Percentiles rank a stretch among this genome's conserved stretches.
phyloP scores from a whole-genome alignment of 2,329 filamentous ascomycete genomes.

The Colletotrichum sp. region DNA sequence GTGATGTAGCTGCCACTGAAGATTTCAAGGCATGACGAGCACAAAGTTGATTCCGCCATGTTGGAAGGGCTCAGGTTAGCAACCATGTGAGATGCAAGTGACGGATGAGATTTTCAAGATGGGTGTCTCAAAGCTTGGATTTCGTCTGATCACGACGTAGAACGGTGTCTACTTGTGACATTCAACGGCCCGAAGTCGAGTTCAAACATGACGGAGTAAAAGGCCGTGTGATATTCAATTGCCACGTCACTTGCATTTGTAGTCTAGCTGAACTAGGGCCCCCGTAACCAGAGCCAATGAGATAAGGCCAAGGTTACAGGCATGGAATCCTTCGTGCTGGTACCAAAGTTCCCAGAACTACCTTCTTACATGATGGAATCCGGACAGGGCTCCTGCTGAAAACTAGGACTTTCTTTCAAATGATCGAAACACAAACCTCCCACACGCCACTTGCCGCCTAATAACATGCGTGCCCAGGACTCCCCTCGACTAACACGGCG shows the following conservation, averaged over 20 bases:
- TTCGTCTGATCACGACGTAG: background rate
- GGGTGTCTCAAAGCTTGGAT: background rate
- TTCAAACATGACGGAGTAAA: background rate
- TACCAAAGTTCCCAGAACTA: background rate
- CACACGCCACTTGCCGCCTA: background rate
- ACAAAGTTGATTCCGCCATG: background rate
- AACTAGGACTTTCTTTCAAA: rapidly evolving
- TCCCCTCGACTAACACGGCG: no score
- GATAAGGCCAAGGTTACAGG: background rate
- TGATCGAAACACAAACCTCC: background rate
- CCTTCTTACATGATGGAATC: background rate
- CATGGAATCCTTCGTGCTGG: background rate
- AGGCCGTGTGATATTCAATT: background rate
- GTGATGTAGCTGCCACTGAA: background rate
- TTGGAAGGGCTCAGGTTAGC: background rate
- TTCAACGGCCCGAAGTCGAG: background rate
- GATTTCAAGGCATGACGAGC: background rate
- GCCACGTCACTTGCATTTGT: background rate
- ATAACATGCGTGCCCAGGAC: no score
- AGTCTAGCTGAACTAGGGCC: background rate
- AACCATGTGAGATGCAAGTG: rapidly evolving
- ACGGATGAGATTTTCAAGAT: background rate
- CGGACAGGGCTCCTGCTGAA: background rate
- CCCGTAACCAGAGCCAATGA: background rate
- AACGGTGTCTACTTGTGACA: background rate